Evolutionary conservation across 73 alveolate species (phyloP).

Genomic region (Stentor coeruleus): DNA sequence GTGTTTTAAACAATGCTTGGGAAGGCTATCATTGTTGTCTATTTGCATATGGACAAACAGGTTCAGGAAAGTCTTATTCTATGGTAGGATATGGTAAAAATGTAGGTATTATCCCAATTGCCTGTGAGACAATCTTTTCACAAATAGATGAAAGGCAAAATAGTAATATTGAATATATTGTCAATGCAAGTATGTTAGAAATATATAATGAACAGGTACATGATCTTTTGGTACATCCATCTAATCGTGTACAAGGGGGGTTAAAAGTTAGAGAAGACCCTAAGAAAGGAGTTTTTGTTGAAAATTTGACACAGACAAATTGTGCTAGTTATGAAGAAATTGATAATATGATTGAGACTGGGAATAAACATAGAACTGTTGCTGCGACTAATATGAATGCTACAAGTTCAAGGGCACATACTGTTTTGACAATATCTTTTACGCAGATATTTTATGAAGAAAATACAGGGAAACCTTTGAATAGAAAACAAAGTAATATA

Average conservation of each 20-base stretch:
- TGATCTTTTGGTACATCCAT: conserved; percentile 76
- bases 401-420: conserved; percentile 83
- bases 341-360: conserved; percentile 93
- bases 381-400: conserved; percentile 95
- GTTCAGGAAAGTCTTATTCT: conserved; percentile 86
- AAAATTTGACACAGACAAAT: conserved; percentile 89
- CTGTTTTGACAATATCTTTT: conserved; percentile 93
- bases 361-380: conserved; percentile 90
- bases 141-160: conserved; percentile 79
- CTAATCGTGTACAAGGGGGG: conserved; percentile 88
- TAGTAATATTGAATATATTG: conserved; percentile 80
- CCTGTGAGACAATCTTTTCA: conserved; percentile 95
- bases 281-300: conserved; percentile 93
- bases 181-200: conserved; percentile 84
- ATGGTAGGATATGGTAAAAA: conserved; percentile 94
- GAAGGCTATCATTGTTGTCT: conserved; percentile 96
- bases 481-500: conserved; percentile 72
- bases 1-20: conserved; percentile 83
- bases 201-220: conserved; percentile 91
- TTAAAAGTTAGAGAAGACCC: conserved; percentile 92
- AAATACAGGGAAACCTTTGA: conserved; percentile 48
- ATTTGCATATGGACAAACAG: conserved; percentile 98
- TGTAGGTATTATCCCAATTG: conserved; percentile 96
- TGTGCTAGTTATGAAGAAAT: conserved; percentile 95
- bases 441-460: conserved; percentile 73